Base-by-base conservation (phyloP, 441 rosid species). In the Geranium incanum region DNA sequence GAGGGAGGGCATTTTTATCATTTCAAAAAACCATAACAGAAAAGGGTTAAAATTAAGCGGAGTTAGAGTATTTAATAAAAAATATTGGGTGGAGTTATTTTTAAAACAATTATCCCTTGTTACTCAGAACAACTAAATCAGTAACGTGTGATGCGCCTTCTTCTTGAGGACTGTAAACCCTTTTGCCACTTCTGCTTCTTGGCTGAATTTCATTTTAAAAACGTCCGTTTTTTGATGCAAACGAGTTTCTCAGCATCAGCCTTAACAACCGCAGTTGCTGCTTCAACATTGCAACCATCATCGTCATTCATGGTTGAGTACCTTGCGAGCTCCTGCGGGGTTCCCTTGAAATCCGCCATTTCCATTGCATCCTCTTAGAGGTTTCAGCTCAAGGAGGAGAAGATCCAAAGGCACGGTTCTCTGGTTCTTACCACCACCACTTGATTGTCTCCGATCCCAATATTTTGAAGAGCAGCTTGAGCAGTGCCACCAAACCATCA, bases 291-390 rank as follows among this genome's bases (percentile, higher is more conserved):
- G 21, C 21, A 21, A 21, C 21, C 21, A 21, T 21, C 21, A 21
- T 19, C 71, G 19, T 36, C 71, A 9, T 16, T 66, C 63, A 33
- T 23, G 3, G 65, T 66, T 8, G 64, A 72, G 55, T 67, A 39
- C 65, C 38, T 72, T 6, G 48, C 52, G 52, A 67, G 36, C 18
- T 65, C 65, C 19, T 67, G 60, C n/a, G 75, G 70, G 4, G 43
- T 72, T 0, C 75, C 75, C 13, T 36, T 66, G 8, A 60, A 66
- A 18, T 66, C 75, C 28, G 55, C 21, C 21, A 21, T 21, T 21
- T 21, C 75, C 63, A 7, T 66, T 5, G 45, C 69, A n/a, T 52
- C 67, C 28, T 65, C 68, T 6, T 8, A 23, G 2, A 41, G 13
- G 43, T 33, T 71, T 62, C 57, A 50, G 13, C 8, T 48, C 60